Conservation (phyloP, 192 early-diverging fungal genomes). For the Podila horticola region DNA sequence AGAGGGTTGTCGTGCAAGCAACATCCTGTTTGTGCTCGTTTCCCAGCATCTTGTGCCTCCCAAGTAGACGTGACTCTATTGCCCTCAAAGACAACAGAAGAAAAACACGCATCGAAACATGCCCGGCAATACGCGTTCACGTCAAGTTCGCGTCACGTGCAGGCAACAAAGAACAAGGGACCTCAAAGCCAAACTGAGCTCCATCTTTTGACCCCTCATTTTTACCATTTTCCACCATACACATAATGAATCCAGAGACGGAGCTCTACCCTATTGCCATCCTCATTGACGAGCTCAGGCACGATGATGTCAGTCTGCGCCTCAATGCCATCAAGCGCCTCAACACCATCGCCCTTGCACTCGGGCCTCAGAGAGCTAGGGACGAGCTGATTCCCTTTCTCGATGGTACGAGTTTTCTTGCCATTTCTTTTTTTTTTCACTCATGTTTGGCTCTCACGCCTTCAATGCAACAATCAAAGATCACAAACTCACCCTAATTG, state of each 20-base stretch:
- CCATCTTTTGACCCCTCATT: slow-evolving; percentile 2
- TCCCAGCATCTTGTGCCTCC: no score
- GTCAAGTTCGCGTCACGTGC: no score
- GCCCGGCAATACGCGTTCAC: no score
- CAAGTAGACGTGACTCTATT: no score
- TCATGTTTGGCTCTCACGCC: not conserved
- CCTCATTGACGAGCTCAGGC: slow-evolving; percentile 92
- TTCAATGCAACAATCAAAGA: not conserved
- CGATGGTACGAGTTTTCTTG: slow-evolving; percentile 73
- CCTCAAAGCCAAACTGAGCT: no score
- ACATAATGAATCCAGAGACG: slow-evolving; percentile 54
- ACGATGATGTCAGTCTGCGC: slow-evolving; percentile 88
- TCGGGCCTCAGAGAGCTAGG: slow-evolving; percentile 94
- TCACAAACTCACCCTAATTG: not conserved
- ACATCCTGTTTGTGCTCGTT: no score
- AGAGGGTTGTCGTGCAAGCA: no score
- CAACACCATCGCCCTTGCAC: slow-evolving; percentile 88
- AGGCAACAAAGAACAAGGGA: no score
- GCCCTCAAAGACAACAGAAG: no score
- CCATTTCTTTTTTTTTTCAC: not conserved
- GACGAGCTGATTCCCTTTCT: slow-evolving; percentile 98
- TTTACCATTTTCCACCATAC: not conserved
- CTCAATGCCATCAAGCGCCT: slow-evolving; percentile 87
- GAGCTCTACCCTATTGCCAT: slow-evolving; percentile 88
- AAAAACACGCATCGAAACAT: no score